Evolutionary conservation across 2,329 filamentous ascomycete genomes (phyloP).

Genomic region (Phaeosphaeriaceae sp.): DNA sequence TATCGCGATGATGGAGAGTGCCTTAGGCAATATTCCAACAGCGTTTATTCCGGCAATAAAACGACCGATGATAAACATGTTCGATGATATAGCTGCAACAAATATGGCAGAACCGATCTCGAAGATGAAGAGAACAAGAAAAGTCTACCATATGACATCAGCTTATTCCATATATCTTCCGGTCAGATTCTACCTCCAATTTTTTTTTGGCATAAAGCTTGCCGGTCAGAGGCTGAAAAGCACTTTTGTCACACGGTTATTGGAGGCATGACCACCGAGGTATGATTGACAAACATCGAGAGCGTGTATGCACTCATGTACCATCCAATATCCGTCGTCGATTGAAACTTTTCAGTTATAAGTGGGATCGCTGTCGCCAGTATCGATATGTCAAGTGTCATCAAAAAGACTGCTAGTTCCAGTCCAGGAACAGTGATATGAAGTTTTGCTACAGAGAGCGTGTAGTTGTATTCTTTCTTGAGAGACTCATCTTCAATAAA

Average conservation of each 20-base stretch:
- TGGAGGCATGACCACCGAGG: no score
- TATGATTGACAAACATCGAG: conserved; percentile 15
- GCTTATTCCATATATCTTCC: conserved; percentile 8
- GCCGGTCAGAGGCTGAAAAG: conserved; percentile 48
- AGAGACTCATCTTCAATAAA: conserved; percentile 3
- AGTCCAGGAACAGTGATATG: conserved; percentile 25
- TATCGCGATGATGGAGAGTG: conserved; percentile 49
- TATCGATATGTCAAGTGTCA: conserved; percentile 37
- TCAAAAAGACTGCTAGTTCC: conserved; percentile 23
- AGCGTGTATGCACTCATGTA: conserved; percentile 51
- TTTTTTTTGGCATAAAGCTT: conserved; percentile 52
- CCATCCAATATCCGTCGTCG: conserved; percentile 57
- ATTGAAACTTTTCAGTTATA: conserved; percentile 58
- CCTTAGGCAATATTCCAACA: conserved; percentile 52
- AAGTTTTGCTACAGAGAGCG: conserved; percentile 24
- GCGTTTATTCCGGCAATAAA: conserved; percentile 56
- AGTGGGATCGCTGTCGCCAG: conserved; percentile 56
- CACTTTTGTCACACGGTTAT: conserved; percentile 13
- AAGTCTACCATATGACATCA: conserved; percentile 28
- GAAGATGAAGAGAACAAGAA: conserved; percentile 51
- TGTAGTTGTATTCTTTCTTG: conserved; percentile 14
- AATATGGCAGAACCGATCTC: conserved; percentile 56
- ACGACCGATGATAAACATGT: conserved; percentile 55
- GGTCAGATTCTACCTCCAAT: conserved; percentile 39
- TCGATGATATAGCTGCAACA: conserved; percentile 49